Percentiles rank a stretch among this genome's conserved stretches.
phyloP scores from a whole-genome alignment of 495 filamentous ascomycete species.

The Trichocladium uniseriatum region DNA sequence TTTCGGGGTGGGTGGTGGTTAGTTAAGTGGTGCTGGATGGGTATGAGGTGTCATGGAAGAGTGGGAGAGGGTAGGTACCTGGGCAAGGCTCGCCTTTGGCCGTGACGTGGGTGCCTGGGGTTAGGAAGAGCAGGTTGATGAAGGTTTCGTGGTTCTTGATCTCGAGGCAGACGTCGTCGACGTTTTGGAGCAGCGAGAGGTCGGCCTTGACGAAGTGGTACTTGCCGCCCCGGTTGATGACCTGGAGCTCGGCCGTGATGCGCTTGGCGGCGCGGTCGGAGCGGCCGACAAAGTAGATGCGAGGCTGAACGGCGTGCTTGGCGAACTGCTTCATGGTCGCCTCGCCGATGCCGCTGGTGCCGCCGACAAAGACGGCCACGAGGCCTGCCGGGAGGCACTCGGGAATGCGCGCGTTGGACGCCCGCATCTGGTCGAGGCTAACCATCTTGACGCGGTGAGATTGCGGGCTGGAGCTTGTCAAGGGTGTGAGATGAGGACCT shows the following conservation, averaged over 20 bases:
- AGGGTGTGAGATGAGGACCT: not conserved
- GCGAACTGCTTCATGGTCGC: slow-evolving; percentile 50
- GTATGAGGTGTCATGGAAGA: not conserved
- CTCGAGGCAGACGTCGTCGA: slow-evolving; percentile 51
- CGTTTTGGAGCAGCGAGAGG: slow-evolving; percentile 45
- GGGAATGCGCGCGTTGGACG: slow-evolving; percentile 33
- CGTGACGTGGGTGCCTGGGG: slow-evolving; percentile 33
- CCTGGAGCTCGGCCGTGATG: slow-evolving; percentile 36
- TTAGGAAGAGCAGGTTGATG: slow-evolving; percentile 57
- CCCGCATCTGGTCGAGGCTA: slow-evolving; percentile 24
- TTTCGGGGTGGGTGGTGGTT: not conserved
- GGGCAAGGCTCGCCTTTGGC: slow-evolving; percentile 10
- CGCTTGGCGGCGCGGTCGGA: slow-evolving; percentile 36
- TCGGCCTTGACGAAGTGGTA: slow-evolving; percentile 50
- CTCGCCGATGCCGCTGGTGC: slow-evolving; percentile 55
- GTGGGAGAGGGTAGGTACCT: not conserved
- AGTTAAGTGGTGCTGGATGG: not conserved
- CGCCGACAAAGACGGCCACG: slow-evolving; percentile 54
- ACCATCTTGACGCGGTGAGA: slow-evolving; percentile 28
- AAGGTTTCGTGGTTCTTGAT: slow-evolving; percentile 43
- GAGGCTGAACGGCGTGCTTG: slow-evolving; percentile 33
- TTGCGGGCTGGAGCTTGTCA: not conserved
- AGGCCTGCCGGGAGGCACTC: slow-evolving; percentile 31
- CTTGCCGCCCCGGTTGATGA: slow-evolving; percentile 42
- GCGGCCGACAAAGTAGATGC: slow-evolving; percentile 38